Percentiles rank a stretch among this genome's conserved stretches.
Conservation (phyloP, 768 basidiomycete species). For the Rhodosporidiobolus odoratus region DNA sequence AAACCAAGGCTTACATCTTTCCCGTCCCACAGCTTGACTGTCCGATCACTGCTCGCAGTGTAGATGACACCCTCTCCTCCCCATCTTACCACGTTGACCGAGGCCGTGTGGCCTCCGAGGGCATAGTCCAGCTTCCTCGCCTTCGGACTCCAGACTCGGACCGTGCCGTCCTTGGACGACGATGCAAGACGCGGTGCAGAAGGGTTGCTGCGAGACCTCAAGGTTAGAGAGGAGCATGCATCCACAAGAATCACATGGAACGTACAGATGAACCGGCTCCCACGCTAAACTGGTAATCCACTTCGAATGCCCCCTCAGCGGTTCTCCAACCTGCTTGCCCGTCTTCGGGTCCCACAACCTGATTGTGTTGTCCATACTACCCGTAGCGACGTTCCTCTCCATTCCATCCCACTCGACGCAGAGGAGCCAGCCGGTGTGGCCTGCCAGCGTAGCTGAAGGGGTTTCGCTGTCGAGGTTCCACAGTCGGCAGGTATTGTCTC, state of each 20-base stretch:
- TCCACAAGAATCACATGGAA: slow-evolving; percentile 31
- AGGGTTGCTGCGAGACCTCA: slow-evolving; percentile 64
- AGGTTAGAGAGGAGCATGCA: too few species aligned
- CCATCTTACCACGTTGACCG: slow-evolving; percentile 94
- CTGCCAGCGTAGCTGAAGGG: slow-evolving; percentile 76
- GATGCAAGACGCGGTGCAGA: slow-evolving; percentile 78
- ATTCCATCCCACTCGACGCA: slow-evolving; percentile 96
- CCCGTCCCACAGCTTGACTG: slow-evolving; percentile 91
- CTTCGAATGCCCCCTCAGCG: slow-evolving; percentile 86
- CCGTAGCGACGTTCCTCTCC: slow-evolving; percentile 83
- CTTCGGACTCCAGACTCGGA: slow-evolving; percentile 82
- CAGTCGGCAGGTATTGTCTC: slow-evolving; percentile 82
- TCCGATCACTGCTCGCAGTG: slow-evolving; percentile 89
- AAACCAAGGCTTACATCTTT: slow-evolving; percentile 55
- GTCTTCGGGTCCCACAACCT: slow-evolving; percentile 90
- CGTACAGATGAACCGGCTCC: slow-evolving; percentile 91
- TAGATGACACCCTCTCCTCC: slow-evolving; percentile 88
- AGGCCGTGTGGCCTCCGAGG: slow-evolving; percentile 86
- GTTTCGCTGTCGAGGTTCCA: slow-evolving; percentile 94
- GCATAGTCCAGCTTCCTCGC: slow-evolving; percentile 71
- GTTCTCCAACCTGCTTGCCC: slow-evolving; percentile 80
- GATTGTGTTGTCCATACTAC: slow-evolving; percentile 89
- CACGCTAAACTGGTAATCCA: slow-evolving; percentile 93
- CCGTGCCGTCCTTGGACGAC: slow-evolving; percentile 91
- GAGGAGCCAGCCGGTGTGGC: slow-evolving; percentile 93